Evolutionary conservation across 163 green algal genomes (phyloP).

Genomic region (Chlamydomonas reinhardtii): DNA sequence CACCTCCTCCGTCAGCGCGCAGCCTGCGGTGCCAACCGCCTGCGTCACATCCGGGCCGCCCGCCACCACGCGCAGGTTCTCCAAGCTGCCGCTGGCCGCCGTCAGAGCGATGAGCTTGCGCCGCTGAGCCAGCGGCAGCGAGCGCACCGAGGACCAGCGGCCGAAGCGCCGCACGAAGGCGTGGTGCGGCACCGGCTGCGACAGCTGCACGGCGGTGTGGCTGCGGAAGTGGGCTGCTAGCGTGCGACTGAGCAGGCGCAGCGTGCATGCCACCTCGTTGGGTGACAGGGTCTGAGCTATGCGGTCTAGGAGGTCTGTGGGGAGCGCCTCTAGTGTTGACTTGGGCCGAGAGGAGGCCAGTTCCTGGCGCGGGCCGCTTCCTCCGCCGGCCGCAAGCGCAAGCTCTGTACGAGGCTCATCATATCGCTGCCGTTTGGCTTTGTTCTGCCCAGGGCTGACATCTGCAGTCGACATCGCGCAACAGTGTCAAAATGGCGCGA

Average conservation of each 20-base stretch:
- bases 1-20: background rate
- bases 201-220: background rate
- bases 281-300: background rate
- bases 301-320: background rate
- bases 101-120: background rate
- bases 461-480: too few relatives aligned
- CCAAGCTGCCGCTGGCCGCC: background rate
- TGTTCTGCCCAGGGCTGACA: too few relatives aligned
- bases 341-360: too few relatives aligned
- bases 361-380: too few relatives aligned
- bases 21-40: background rate
- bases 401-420: too few relatives aligned
- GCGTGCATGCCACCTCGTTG: background rate
- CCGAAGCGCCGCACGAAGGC: background rate
- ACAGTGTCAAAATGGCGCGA: too few relatives aligned
- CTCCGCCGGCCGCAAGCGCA: too few relatives aligned
- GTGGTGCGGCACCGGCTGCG: background rate
- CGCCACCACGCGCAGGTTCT: conserved; percentile 3
- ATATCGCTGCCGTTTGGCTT: too few relatives aligned
- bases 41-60: too few relatives aligned
- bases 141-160: too few relatives aligned
- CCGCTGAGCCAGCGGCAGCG: background rate
- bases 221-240: background rate
- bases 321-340: too few relatives aligned
- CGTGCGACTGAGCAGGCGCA: background rate